Conservation (phyloP, 2,329 filamentous ascomycete genomes). For the Cercospora janseana region DNA sequence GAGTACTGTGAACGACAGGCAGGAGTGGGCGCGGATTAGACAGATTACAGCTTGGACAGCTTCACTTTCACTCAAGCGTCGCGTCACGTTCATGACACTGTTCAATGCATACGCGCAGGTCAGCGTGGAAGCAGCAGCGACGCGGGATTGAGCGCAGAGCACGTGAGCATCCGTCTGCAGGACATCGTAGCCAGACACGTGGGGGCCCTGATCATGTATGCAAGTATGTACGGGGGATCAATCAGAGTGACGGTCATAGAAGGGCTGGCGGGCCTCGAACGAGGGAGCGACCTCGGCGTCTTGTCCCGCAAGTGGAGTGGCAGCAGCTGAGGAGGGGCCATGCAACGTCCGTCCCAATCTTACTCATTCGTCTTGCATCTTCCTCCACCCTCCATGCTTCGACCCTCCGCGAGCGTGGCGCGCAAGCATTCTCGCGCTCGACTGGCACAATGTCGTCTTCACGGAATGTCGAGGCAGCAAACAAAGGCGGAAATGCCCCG, state of each 20-base stretch:
- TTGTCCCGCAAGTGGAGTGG: conserved; percentile 1
- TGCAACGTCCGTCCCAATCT: conserved; percentile 5
- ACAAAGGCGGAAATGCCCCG: conserved; percentile 1
- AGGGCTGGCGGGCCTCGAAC: too few relatives aligned
- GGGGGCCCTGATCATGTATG: too few relatives aligned
- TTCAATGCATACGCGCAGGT: conserved; percentile 1
- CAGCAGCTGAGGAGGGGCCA: neutral
- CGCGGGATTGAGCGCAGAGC: too few relatives aligned
- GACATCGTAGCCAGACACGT: too few relatives aligned
- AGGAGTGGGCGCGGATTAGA: neutral
- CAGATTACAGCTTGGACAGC: neutral
- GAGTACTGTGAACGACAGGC: neutral
- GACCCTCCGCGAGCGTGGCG: neutral
- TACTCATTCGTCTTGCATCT: conserved; percentile 2
- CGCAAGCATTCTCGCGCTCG: too few relatives aligned
- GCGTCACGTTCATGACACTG: neutral
- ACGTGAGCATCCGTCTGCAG: too few relatives aligned
- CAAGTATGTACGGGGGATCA: too few relatives aligned
- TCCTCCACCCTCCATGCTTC: neutral
- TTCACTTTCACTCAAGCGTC: conserved; percentile 7
- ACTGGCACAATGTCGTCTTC: neutral
- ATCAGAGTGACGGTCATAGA: too few relatives aligned
- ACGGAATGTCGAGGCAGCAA: neutral
- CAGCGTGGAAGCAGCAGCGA: too few relatives aligned
- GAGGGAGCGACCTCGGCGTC: conserved; percentile 3